These are phyloP conservation scores for Quaeritorhiza haematococci DNA, from an alignment of 371 early-diverging fungal genomes.

Conservation along the genomic window DNA sequence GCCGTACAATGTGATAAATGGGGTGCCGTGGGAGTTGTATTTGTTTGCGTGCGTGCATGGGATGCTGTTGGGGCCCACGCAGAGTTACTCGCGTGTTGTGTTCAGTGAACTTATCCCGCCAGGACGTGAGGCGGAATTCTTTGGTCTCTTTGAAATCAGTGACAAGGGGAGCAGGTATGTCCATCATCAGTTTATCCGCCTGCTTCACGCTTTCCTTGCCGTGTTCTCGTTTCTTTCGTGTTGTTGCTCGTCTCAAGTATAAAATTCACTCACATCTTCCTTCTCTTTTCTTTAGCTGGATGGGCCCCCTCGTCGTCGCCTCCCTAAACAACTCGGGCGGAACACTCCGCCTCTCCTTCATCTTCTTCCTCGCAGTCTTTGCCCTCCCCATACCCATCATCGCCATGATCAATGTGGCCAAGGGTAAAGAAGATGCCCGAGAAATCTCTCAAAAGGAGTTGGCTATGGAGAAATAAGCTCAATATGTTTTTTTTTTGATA, in stretches of 20 bases:
- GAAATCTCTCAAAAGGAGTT: too few relatives aligned
- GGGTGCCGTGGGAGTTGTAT: neutral
- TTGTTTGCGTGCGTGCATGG: neutral
- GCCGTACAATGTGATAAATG: too few relatives aligned
- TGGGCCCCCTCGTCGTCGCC: neutral
- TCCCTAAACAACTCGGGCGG: neutral
- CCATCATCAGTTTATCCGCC: neutral
- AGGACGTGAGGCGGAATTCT: slow-evolving; percentile 27
- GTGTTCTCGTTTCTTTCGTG: neutral
- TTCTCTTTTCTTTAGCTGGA: too few relatives aligned
- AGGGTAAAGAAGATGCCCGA: too few relatives aligned
- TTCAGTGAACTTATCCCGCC: slow-evolving; percentile 27
- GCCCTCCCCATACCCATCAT: neutral
- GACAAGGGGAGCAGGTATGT: slow-evolving; percentile 30
- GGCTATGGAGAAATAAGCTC: too few relatives aligned
- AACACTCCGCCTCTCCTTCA: neutral
- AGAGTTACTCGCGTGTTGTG: slow-evolving; percentile 12
- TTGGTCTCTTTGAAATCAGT: slow-evolving; percentile 23
- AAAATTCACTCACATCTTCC: too few relatives aligned
- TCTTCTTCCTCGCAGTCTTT: neutral
- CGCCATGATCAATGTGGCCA: neutral
- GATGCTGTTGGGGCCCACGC: neutral
- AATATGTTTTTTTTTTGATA: too few relatives aligned
- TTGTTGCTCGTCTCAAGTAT: neutral
- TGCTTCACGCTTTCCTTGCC: neutral